phyloP scores from a whole-genome alignment of 441 rosid genomes.

The Dalechampia spathulata region DNA sequence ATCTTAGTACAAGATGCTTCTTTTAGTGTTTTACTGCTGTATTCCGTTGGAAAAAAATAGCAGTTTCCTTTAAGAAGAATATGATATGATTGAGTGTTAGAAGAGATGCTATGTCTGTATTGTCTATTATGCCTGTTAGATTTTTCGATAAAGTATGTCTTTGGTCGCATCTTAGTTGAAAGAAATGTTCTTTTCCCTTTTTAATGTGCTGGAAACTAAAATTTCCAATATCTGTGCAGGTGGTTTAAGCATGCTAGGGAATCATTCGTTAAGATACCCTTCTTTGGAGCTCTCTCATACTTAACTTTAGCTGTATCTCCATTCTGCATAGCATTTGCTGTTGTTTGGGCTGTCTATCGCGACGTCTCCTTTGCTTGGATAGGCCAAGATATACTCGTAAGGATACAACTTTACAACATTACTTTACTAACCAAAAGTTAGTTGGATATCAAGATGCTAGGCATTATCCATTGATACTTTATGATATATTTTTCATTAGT shows the following conservation, averaged over 20 bases:
- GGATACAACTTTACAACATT: conserved; percentile 15
- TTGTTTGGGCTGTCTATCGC: conserved; percentile 76
- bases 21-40: too few species aligned
- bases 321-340: conserved; percentile 90
- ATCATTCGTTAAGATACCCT: conserved; percentile 69
- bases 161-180: too few species aligned
- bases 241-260: conserved; percentile 69
- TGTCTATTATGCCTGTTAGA: too few species aligned
- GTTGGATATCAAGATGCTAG: not conserved
- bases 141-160: too few species aligned
- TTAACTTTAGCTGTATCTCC: conserved; percentile 88
- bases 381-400: conserved; percentile 97
- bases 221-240: conserved; percentile 35
- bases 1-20: too few species aligned
- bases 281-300: conserved; percentile 80
- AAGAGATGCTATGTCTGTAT: too few species aligned
- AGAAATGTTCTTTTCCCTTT: too few species aligned
- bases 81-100: too few species aligned
- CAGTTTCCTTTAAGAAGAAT: too few species aligned
- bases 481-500: not conserved
- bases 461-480: not conserved
- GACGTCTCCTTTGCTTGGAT: conserved; percentile 72
- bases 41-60: too few species aligned
- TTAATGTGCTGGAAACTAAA: conserved; percentile 6
- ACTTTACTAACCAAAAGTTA: not conserved